These are phyloP conservation scores for Laguncularia racemosa DNA, from an alignment of 345 rosid species.

Conservation along the genomic window DNA sequence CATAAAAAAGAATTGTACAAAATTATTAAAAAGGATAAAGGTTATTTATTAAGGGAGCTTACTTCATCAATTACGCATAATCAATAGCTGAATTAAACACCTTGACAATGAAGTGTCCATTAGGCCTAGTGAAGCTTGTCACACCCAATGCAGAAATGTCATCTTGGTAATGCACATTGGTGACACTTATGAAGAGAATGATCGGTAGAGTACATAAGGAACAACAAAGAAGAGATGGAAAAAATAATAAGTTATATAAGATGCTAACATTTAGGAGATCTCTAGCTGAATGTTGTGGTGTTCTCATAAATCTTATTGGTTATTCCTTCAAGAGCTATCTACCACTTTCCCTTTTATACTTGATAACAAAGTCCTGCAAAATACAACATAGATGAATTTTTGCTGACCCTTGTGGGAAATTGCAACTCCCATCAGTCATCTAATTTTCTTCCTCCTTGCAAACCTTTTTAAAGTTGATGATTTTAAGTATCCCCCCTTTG, in stretches of 20 bases:
- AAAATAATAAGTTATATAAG: neutral
- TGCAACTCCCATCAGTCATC: too few species aligned
- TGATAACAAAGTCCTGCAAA: slow-evolving; percentile 92
- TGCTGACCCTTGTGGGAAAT: neutral
- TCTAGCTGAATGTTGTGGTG: slow-evolving; percentile 82
- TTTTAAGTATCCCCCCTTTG: neutral
- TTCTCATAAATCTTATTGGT: slow-evolving; percentile 94
- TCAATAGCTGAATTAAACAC: slow-evolving; percentile 91
- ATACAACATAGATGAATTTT: neutral
- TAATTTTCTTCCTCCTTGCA: too few species aligned
- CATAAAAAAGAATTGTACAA: neutral
- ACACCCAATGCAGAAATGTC: slow-evolving; percentile 66
- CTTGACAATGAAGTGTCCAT: slow-evolving; percentile 85
- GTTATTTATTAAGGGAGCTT: slow-evolving; percentile 19
- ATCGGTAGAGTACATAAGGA: slow-evolving; percentile 1
- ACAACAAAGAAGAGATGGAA: neutral
- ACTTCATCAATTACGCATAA: slow-evolving; percentile 90
- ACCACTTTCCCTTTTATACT: slow-evolving; percentile 99
- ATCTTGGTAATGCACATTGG: slow-evolving; percentile 39
- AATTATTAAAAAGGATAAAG: neutral
- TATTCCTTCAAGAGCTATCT: slow-evolving; percentile 97
- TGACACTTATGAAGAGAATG: neutral
- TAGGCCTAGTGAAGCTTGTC: slow-evolving; percentile 67
- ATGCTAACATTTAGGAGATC: slow-evolving; percentile 64
- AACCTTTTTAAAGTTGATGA: neutral